These are phyloP conservation scores for Magnolia kwangsiensis DNA, from an alignment of 164 flowering plant genomes.

Conservation along the genomic window DNA sequence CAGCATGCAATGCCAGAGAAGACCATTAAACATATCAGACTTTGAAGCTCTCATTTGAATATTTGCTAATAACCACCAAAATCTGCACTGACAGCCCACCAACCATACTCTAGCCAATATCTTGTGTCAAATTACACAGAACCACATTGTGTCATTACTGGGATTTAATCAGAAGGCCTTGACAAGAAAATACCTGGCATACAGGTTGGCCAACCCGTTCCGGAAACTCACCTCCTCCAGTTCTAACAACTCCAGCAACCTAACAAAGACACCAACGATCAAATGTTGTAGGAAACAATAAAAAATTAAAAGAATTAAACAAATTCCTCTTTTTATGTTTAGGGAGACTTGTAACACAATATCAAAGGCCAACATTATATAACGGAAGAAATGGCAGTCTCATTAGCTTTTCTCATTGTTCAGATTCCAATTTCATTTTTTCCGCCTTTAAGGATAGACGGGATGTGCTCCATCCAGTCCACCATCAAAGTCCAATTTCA, in stretches of 20 bases:
- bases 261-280: constrained; percentile 15
- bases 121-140: neutral
- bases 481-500: neutral
- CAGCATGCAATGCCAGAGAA: too few relatives aligned
- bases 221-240: constrained; percentile 22
- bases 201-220: constrained; percentile 4
- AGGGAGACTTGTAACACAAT: too few relatives aligned
- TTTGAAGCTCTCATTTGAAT: too few relatives aligned
- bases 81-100: too few relatives aligned
- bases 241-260: constrained; percentile 53
- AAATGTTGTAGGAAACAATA: neutral
- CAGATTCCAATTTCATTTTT: too few relatives aligned
- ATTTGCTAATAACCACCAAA: too few relatives aligned
- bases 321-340: too few relatives aligned
- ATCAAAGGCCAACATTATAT: neutral
- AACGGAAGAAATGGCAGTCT: neutral
- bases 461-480: neutral
- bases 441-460: neutral
- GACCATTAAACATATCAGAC: too few relatives aligned
- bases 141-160: neutral
- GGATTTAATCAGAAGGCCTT: neutral
- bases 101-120: too few relatives aligned
- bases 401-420: neutral
- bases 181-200: constrained; percentile 1
- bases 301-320: too few relatives aligned